Conservation (phyloP, 2,329 filamentous ascomycete species). For the Cyanodermella asteris region DNA sequence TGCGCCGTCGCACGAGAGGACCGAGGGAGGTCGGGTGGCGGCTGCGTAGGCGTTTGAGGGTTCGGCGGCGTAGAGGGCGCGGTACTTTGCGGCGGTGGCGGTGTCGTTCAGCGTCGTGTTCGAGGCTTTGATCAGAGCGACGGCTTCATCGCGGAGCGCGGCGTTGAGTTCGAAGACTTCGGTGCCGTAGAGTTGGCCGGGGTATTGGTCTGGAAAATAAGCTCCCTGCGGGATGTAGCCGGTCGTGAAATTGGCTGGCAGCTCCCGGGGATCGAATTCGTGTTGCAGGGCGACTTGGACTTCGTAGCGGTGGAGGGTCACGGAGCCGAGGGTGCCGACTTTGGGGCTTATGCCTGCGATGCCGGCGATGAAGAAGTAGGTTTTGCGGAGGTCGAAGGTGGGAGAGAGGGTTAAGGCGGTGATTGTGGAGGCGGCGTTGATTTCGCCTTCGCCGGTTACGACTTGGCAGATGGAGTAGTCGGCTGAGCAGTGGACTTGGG, state of each 20-base stretch:
- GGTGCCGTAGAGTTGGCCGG: slow-evolving; percentile 39
- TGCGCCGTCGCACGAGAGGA: slow-evolving; percentile 43
- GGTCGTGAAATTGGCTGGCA: slow-evolving; percentile 40
- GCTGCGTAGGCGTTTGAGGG: slow-evolving; percentile 18
- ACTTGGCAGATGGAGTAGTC: slow-evolving; percentile 44
- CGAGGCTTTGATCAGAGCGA: slow-evolving; percentile 22
- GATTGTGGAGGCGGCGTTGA: slow-evolving; percentile 50
- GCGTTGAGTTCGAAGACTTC: slow-evolving; percentile 48
- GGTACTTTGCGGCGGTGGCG: slow-evolving; percentile 27
- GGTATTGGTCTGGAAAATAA: slow-evolving; percentile 32
- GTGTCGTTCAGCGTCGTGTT: slow-evolving; percentile 32
- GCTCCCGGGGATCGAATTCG: slow-evolving; percentile 49
- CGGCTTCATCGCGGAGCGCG: slow-evolving; percentile 32
- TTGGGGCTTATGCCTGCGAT: slow-evolving; percentile 57
- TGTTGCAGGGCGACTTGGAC: slow-evolving; percentile 58
- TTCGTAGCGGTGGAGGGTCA: slow-evolving; percentile 46
- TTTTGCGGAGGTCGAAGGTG: slow-evolving; percentile 39
- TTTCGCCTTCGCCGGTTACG: slow-evolving; percentile 40
- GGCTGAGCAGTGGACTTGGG: slow-evolving; percentile 40
- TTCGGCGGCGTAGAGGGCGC: slow-evolving; percentile 25
- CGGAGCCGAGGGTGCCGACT: slow-evolving; percentile 40
- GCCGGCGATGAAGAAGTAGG: slow-evolving; percentile 51
- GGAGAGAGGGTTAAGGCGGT: slow-evolving; percentile 39
- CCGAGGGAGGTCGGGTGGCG: slow-evolving; percentile 26
- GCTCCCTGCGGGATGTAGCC: slow-evolving; percentile 48